Evolutionary conservation across 768 basidiomycete species (phyloP).

Genomic region (Mrakia gelida): DNA sequence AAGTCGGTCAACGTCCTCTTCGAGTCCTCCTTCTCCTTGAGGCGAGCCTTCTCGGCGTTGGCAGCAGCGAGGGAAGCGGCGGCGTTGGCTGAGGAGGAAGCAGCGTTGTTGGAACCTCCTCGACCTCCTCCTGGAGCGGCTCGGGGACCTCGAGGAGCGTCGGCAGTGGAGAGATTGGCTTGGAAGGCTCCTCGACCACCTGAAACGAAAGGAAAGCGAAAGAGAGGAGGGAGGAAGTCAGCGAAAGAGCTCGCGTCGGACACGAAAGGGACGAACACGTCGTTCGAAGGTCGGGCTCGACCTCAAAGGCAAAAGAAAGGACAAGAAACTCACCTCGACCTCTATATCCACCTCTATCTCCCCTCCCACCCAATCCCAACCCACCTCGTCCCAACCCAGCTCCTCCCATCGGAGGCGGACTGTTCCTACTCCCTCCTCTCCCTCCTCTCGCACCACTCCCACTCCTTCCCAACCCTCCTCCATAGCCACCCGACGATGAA

Average conservation of each 20-base stretch:
- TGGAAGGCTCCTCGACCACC: constrained; percentile 35
- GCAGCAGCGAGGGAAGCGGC: constrained; percentile 28
- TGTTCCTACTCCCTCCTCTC: constrained; percentile 2
- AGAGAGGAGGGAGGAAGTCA: too few species aligned
- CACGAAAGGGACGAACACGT: not conserved
- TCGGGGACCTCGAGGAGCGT: constrained; percentile 31
- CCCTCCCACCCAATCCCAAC: constrained; percentile 21
- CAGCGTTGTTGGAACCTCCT: constrained; percentile 6
- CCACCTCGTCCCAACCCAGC: constrained; percentile 2
- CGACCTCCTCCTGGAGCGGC: constrained; percentile 13
- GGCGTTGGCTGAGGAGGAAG: not conserved
- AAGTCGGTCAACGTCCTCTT: constrained; percentile 94
- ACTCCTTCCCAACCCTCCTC: constrained; percentile 1
- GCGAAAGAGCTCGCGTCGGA: not conserved
- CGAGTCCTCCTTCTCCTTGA: constrained; percentile 39
- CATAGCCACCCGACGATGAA: not conserved
- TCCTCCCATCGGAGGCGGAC: not conserved
- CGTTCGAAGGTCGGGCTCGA: not conserved
- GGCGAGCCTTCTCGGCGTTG: constrained; percentile 30
- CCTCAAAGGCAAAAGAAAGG: too few species aligned
- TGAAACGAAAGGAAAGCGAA: constrained; percentile 13
- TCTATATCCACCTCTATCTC: constrained; percentile 29
- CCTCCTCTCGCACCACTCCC: not conserved
- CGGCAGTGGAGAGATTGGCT: constrained; percentile 26
- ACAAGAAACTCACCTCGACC: constrained; percentile 19